Evolutionary conservation across 331 rosid species (phyloP).

Genomic region (Erythrophleum ivorense): DNA sequence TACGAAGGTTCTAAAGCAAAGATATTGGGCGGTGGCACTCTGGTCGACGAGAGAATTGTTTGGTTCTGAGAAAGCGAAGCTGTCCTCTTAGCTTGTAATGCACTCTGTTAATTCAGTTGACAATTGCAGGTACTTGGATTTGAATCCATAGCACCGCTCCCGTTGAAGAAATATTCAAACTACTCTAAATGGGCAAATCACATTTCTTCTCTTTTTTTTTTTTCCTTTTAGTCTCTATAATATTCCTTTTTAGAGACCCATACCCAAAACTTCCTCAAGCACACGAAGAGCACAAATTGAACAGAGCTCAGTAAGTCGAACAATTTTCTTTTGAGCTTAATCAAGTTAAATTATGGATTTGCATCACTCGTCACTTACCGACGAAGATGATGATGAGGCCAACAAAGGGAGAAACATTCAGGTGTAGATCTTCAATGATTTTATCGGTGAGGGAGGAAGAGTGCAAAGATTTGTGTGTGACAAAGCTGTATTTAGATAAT

Average conservation of each 20-base stretch:
- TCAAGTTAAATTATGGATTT: not conserved
- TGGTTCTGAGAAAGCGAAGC: not conserved
- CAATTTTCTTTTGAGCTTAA: not conserved
- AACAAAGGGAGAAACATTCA: not conserved
- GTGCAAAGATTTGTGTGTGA: not conserved
- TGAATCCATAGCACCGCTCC: not conserved
- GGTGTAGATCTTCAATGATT: not conserved
- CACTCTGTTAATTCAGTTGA: not conserved
- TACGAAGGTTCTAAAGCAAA: not conserved
- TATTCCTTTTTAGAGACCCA: not conserved
- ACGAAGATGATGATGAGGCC: not conserved
- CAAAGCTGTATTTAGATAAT: not conserved
- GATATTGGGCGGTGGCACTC: constrained; percentile 25
- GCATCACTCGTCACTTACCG: not conserved
- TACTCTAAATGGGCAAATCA: not conserved
- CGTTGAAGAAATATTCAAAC: not conserved
- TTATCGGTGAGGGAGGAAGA: not conserved
- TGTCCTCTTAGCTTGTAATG: constrained; percentile 9
- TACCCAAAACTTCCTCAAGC: not conserved
- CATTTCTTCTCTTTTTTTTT: not conserved
- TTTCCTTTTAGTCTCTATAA: not conserved
- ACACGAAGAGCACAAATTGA: not conserved
- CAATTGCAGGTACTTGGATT: not conserved
- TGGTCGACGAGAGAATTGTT: not conserved
- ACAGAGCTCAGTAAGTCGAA: not conserved